Conservation (phyloP, 768 basidiomycete species). For the Leccinum aurantiacum region DNA sequence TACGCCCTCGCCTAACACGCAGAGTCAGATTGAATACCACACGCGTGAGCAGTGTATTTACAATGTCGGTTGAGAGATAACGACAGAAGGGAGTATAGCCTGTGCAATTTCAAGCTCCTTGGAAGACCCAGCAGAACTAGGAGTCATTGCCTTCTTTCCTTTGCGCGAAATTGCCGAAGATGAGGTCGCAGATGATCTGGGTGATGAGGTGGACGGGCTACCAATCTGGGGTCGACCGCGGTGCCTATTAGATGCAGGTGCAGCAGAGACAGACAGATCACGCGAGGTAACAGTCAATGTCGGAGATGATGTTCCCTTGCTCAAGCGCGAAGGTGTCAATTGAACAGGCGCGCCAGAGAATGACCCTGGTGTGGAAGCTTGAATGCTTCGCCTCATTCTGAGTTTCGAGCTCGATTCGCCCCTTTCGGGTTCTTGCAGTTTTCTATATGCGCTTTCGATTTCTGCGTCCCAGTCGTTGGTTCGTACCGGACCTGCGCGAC, state of each 20-base stretch:
- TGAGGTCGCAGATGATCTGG: slow-evolving; percentile 2
- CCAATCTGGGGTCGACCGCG: slow-evolving; percentile 5
- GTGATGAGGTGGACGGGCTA: slow-evolving; percentile 15
- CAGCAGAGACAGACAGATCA: slow-evolving; percentile 17
- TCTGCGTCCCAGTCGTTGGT: slow-evolving; percentile 30
- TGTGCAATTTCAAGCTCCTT: slow-evolving; percentile 1
- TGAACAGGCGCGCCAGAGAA: slow-evolving; percentile 1
- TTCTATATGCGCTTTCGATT: slow-evolving; percentile 20
- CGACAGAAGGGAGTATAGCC: slow-evolving; percentile 16
- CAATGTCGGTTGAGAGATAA: slow-evolving; percentile 25
- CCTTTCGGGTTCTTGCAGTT: slow-evolving; percentile 27
- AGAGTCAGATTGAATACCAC: slow-evolving; percentile 5
- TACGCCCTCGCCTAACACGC: slow-evolving; percentile 22
- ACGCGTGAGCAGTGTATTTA: slow-evolving; percentile 3
- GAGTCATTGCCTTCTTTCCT: slow-evolving; percentile 2
- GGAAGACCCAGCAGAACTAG: slow-evolving; percentile 17
- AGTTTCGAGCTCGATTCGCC: slow-evolving; percentile 26
- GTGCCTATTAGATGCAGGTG: slow-evolving; percentile 8
- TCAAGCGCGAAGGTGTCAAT: slow-evolving; percentile 4
- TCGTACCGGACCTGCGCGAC: slow-evolving; percentile 5
- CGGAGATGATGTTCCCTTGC: slow-evolving; percentile 15
- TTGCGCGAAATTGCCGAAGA: slow-evolving; percentile 8
- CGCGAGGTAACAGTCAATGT: slow-evolving; percentile 6
- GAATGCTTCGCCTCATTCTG: slow-evolving; percentile 18
- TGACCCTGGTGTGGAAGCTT: slow-evolving; percentile 9